Base-by-base conservation (phyloP, 176 grass and related monocot species). In the Bonia amplexicaulis region DNA sequence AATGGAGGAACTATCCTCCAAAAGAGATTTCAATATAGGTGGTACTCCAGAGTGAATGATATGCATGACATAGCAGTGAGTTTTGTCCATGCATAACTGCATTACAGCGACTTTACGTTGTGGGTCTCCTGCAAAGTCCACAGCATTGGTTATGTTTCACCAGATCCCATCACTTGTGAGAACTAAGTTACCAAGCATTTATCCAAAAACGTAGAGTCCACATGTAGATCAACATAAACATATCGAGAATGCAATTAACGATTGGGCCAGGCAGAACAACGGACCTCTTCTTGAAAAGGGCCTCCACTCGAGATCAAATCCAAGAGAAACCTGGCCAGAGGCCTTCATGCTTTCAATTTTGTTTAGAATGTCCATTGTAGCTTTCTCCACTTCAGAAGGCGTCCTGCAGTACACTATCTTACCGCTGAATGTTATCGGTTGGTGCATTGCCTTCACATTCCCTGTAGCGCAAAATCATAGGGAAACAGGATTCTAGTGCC, bases 261-360 rank as follows among this genome's bases (percentile, higher is more conserved):
- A 26, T 29, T 63, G 62, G 3, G 69, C 41, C 64, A 84, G 14
- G 35, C 12, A 78, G 54, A 87, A 93, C 15, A 46, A 70, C 83
- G 7, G 87, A 98, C 96, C 93, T 92, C 90, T 84, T 71, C 85
- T 84, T 23, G 92, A 88, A 51, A 93, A 83, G 78, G 93, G 93
- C 47, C 42, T 92, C 91, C 93, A 96, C 64, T 96, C 96, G 2
- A 99, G 92, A 84, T 99, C 91, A 47, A 99, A 99, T 19, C 93
- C 96, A 76, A 99, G 81, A 81, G 90, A 79, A 65, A 96, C 90
- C 29, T 33, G 84, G 45, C 80, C 72, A 42, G 70, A n/a, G 33
- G 69, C 49, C 70, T 96, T 92, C 77, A 79, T 88, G 27, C 71
- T 75, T 57, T 87, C 78, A 26, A 94, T 82, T 84, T 88, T 91